Evolutionary conservation across 345 rosid species (phyloP).

Genomic region (Eucalyptus leucophloia): DNA sequence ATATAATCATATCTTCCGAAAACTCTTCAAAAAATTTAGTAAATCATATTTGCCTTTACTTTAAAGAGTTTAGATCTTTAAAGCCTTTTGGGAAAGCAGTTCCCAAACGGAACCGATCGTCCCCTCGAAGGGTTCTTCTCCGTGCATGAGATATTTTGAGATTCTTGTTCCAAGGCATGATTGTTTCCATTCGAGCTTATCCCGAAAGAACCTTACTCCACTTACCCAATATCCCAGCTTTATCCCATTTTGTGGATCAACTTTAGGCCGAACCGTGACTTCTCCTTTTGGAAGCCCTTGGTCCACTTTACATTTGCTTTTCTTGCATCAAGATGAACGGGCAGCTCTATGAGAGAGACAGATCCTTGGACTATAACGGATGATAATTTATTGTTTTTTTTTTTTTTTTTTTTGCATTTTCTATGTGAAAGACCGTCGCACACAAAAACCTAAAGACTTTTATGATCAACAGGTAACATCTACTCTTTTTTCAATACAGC

Average conservation of each 20-base stretch:
- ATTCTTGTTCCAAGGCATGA: neutral
- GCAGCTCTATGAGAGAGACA: neutral
- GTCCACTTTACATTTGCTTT: neutral
- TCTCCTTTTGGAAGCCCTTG: neutral
- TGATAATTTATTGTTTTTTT: neutral
- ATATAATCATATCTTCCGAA: neutral
- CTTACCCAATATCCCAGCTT: neutral
- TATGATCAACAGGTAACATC: rapidly evolving
- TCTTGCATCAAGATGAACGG: neutral
- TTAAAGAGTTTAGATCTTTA: neutral
- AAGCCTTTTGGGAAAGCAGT: neutral
- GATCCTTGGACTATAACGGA: neutral
- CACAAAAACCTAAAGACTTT: neutral
- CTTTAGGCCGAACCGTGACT: neutral
- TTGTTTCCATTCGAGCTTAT: neutral
- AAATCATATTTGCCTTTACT: neutral
- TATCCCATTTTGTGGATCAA: neutral
- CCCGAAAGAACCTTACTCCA: neutral
- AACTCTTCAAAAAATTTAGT: neutral
- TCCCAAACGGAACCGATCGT: neutral
- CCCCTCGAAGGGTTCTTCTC: neutral
- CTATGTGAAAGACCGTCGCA: neutral
- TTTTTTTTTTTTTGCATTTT: no score
- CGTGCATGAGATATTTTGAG: neutral
- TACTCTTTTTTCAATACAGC: neutral